Conservation (phyloP, 2,329 filamentous ascomycete species). For the Aspergillus ochraceoroseus region DNA sequence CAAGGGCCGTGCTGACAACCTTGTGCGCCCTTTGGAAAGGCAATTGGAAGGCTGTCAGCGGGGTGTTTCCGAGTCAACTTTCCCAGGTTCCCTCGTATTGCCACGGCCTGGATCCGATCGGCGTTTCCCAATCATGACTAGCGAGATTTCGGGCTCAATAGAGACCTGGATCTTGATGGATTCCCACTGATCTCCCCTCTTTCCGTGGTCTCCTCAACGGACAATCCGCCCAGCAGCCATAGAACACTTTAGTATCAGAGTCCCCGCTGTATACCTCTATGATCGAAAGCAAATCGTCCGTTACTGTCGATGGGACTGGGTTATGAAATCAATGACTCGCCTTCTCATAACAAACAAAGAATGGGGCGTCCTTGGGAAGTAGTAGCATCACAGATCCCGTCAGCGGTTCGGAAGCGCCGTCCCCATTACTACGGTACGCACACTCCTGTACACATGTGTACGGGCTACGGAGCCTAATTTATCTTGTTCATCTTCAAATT, state of each 20-base stretch:
- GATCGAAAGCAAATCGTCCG: too few relatives aligned
- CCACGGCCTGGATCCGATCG: constrained; percentile 18
- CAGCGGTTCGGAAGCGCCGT: constrained; percentile 8
- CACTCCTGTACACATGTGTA: neutral
- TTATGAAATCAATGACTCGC: too few relatives aligned
- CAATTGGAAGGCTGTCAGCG: constrained; percentile 14
- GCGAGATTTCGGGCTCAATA: constrained; percentile 11
- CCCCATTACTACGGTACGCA: constrained; percentile 1
- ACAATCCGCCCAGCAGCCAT: constrained; percentile 21
- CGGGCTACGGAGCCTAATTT: neutral
- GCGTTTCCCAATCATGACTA: constrained; percentile 12
- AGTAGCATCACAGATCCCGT: neutral
- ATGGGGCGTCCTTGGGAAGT: neutral
- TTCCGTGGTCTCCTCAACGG: constrained; percentile 21
- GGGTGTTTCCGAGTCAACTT: constrained; percentile 14
- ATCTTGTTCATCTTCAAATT: constrained; percentile 2
- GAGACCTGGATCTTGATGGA: constrained; percentile 19
- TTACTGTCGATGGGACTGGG: too few relatives aligned
- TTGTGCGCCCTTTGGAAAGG: constrained; percentile 9
- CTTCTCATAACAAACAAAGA: too few relatives aligned
- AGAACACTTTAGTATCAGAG: constrained; percentile 12
- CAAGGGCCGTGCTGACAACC: constrained; percentile 13
- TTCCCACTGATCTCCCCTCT: constrained; percentile 24
- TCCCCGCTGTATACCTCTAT: neutral
- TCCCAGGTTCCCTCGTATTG: constrained; percentile 12